Evolutionary conservation across 169 alveolate species (phyloP).

Genomic region (Plasmodium gallinaceum): DNA sequence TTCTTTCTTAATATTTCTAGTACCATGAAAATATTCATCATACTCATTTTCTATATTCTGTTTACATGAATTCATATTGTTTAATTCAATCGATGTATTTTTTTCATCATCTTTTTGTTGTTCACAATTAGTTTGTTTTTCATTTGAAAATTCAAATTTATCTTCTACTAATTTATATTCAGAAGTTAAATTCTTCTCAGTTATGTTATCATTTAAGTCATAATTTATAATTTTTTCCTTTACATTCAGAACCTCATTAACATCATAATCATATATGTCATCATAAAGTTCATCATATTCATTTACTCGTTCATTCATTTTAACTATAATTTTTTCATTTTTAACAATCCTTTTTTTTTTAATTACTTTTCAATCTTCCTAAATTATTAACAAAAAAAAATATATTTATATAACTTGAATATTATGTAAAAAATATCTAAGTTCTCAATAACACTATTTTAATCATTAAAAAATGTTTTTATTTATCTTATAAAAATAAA

Average conservation of each 20-base stretch:
- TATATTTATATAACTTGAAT: neutral
- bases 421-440: neutral
- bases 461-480: no score
- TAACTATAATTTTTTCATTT: conserved; percentile 16
- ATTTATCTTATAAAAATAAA: no score
- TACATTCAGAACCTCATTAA: conserved; percentile 22
- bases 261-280: conserved; percentile 61
- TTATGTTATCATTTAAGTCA: conserved; percentile 25
- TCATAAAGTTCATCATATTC: conserved; percentile 71
- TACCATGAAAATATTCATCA: neutral
- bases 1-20: neutral
- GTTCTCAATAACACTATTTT: no score
- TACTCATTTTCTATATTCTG: neutral
- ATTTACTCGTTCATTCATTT: conserved; percentile 59
- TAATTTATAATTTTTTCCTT: conserved; percentile 6
- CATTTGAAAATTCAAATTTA: neutral
- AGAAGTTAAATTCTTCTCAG: conserved; percentile 10
- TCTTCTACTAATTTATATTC: neutral
- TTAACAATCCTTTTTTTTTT: neutral
- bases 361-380: no score
- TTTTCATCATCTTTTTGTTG: neutral
- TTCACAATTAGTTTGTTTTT: neutral
- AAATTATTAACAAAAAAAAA: no score
- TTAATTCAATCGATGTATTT: neutral
- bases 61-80: neutral